Percentiles rank a stretch among this genome's conserved stretches.
These are phyloP conservation scores for Aspergillus baeticus DNA, from an alignment of 495 filamentous ascomycete genomes.

Conservation along the genomic window DNA sequence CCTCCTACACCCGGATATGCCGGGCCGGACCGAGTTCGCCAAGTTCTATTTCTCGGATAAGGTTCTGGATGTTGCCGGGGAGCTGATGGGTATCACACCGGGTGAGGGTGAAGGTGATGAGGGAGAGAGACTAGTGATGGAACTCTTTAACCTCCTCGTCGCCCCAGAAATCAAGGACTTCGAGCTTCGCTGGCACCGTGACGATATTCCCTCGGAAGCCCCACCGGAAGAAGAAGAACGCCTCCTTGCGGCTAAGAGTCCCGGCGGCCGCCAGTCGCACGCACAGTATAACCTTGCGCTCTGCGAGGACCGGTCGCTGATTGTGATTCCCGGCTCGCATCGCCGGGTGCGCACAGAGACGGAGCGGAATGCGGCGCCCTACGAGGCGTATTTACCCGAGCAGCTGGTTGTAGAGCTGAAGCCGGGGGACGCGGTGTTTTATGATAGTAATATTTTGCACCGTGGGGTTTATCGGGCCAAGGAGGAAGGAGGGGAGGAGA, in stretches of 20 bases:
- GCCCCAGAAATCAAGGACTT: slow-evolving; percentile 61
- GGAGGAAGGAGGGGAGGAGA: slow-evolving; percentile 41
- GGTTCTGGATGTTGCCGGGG: slow-evolving; percentile 55
- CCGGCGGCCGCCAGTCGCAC: slow-evolving; percentile 54
- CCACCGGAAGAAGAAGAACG: slow-evolving; percentile 53
- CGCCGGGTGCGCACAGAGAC: slow-evolving; percentile 58
- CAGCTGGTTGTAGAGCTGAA: slow-evolving; percentile 62
- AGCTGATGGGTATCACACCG: slow-evolving; percentile 48
- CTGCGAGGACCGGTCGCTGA: slow-evolving; percentile 61
- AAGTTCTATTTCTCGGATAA: slow-evolving; percentile 62
- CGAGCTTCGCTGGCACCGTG: slow-evolving; percentile 73
- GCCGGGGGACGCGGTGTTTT: slow-evolving; percentile 77
- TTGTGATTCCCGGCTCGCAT: slow-evolving; percentile 74
- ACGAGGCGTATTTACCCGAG: slow-evolving; percentile 54
- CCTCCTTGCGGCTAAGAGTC: slow-evolving; percentile 40
- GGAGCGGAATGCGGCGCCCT: slow-evolving; percentile 62
- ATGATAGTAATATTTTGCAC: slow-evolving; percentile 86
- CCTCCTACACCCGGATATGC: slow-evolving; percentile 69
- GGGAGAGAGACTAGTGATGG: slow-evolving; percentile 62
- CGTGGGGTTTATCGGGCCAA: slow-evolving; percentile 66
- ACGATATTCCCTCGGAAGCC: slow-evolving; percentile 64
- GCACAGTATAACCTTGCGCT: slow-evolving; percentile 80
- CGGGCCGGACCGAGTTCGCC: slow-evolving; percentile 53
- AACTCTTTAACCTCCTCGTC: slow-evolving; percentile 78
- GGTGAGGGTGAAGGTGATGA: slow-evolving; percentile 27